Evolutionary conservation across 2,329 filamentous ascomycete genomes (phyloP).

Genomic region (Juglanconis juglandina): DNA sequence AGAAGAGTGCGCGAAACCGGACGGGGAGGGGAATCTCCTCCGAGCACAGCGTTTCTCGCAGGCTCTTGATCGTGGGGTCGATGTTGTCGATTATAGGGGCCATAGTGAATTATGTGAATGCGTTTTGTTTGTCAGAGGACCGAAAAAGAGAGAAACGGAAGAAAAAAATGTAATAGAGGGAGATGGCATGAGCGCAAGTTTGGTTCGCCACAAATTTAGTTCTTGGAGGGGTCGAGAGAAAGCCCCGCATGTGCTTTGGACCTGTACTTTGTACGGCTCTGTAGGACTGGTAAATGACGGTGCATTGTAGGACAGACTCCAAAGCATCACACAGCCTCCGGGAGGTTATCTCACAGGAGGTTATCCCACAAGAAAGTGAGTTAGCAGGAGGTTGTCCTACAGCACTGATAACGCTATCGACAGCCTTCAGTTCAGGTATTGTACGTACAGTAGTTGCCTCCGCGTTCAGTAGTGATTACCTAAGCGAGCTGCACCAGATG

Average conservation of each 20-base stretch:
- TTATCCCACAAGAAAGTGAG: too few relatives aligned
- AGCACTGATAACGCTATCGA: too few relatives aligned
- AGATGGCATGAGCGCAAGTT: too few relatives aligned
- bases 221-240: not conserved
- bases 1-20: slow-evolving; percentile 95
- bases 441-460: too few relatives aligned
- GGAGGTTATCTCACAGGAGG: too few relatives aligned
- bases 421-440: too few relatives aligned
- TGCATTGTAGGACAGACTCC: too few relatives aligned
- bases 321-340: too few relatives aligned
- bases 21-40: slow-evolving; percentile 79
- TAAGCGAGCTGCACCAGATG: too few relatives aligned
- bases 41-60: slow-evolving; percentile 74
- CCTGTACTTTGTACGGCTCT: not conserved
- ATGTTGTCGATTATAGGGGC: slow-evolving; percentile 22
- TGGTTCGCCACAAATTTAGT: not conserved
- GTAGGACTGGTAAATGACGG: not conserved
- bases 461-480: too few relatives aligned
- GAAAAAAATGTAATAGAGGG: not conserved
- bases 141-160: not conserved
- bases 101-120: slow-evolving; percentile 19
- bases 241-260: not conserved
- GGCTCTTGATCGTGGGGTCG: slow-evolving; percentile 51
- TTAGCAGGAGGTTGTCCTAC: too few relatives aligned
- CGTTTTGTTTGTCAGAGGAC: not conserved